Conservation (phyloP, 192 early-diverging fungal species). For the Rhizophlyctis rosea region DNA sequence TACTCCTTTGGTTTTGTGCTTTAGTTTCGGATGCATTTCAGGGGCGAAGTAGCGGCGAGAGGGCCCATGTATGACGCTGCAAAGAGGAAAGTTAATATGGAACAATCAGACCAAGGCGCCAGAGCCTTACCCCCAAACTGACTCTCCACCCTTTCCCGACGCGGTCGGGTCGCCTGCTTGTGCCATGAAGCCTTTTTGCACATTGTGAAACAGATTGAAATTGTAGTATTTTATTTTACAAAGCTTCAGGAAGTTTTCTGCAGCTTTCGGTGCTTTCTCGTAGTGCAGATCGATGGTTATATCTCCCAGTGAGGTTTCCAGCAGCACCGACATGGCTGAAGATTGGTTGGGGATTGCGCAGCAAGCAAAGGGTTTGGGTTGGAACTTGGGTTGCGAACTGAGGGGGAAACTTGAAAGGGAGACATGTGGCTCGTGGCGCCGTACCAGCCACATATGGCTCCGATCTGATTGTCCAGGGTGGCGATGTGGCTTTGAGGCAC, state of each 20-base stretch:
- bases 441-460: too few relatives aligned
- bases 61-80: slow-evolving; percentile 53
- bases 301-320: slow-evolving; percentile 90
- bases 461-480: too few relatives aligned
- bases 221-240: slow-evolving; percentile 90
- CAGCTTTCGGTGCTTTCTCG: slow-evolving; percentile 64
- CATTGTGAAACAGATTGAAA: slow-evolving; percentile 75
- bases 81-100: background rate
- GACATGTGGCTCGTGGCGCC: too few relatives aligned
- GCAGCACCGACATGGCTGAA: slow-evolving; percentile 62
- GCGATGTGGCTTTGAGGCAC: too few relatives aligned
- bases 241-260: slow-evolving; percentile 81
- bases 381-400: too few relatives aligned
- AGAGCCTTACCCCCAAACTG: slow-evolving; percentile 57
- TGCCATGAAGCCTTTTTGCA: slow-evolving; percentile 76
- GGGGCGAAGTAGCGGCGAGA: slow-evolving; percentile 67
- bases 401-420: too few relatives aligned
- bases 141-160: slow-evolving; percentile 67
- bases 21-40: slow-evolving; percentile 75
- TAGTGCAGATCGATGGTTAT: slow-evolving; percentile 84
- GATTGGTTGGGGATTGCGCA: too few relatives aligned
- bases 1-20: slow-evolving; percentile 69
- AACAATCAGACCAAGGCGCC: slow-evolving; percentile 1
- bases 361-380: too few relatives aligned
- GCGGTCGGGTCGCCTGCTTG: slow-evolving; percentile 75